Evolutionary conservation across 208 protist genomes (phyloP), one percentile per base, ranked within the genome.

Genomic region (Acanthamoeba lenticulata): DNA sequence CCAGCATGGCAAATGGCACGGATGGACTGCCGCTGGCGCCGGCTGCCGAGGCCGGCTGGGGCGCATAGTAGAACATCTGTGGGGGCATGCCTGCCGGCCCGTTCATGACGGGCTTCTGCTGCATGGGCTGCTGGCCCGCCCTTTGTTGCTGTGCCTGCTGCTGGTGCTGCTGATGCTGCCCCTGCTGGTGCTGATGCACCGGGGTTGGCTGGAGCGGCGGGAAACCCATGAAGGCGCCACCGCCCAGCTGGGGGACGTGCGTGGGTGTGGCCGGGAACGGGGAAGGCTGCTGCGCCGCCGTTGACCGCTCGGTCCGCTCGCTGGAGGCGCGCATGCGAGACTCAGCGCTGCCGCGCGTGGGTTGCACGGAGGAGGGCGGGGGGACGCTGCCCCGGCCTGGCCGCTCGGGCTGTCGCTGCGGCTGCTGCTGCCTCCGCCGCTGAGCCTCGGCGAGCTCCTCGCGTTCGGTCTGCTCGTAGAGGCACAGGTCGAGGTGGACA

Each of bases 401-500:
- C n/a, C n/a, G n/a, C n/a, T n/a, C n/a, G n/a, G n/a, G n/a, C 52
- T 60, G 52, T 21, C 52, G 15, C 52, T 60, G 11, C 52, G 11
- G 36, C 67, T 13, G 29, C 36, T 77, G 67, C 67, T 77, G 67
- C 67, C 67, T 40, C 19, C 13, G 69, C 7, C 32, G 69, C 13
- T 45, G 69, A 36, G 69, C 69, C 36, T 79, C 36, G 32, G 15
- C 69, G 36, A 45, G 42, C n/a, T 85, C 74, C 44, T 85, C 74
- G 0, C 74, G 74, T 29, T 85, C 74, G 27, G 45, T 85, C 74
- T 85, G 74, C 19, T 85, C 74, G 32, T 42, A 85, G n/a, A 85
- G 44, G n/a, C 74, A 85, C 4, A 85, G 74, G 74, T 85, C 74
- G 24, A 85, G 74, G 74, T 85, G 74, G n/a, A 85, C 74, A 29